phyloP scores from a whole-genome alignment of 2,329 filamentous ascomycete genomes.

The Bipolaris gigantea region DNA sequence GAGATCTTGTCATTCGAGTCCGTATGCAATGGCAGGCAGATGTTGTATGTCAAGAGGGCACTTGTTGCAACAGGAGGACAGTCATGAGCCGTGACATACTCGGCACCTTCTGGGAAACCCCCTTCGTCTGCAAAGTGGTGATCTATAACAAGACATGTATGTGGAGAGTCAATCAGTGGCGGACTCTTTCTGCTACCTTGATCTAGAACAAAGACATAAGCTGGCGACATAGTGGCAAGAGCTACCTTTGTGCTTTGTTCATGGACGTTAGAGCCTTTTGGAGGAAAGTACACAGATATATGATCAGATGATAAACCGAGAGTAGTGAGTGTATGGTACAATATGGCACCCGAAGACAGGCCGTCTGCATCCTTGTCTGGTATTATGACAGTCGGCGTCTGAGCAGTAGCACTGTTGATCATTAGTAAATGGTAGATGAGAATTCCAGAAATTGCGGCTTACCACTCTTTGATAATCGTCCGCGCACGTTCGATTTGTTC shows the following conservation, averaged over 20 bases:
- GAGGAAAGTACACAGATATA: constrained; percentile 62
- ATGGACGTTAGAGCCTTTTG: constrained; percentile 63
- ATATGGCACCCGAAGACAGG: constrained; percentile 64
- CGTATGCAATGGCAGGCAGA: constrained; percentile 61
- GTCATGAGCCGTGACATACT: constrained; percentile 64
- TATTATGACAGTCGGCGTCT: constrained; percentile 60
- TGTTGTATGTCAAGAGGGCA: constrained; percentile 64
- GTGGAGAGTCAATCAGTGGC: constrained; percentile 55
- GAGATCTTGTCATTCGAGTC: constrained; percentile 55
- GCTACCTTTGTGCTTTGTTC: constrained; percentile 55
- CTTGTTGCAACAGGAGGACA: constrained; percentile 68
- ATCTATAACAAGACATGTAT: constrained; percentile 63
- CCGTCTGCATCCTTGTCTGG: constrained; percentile 73
- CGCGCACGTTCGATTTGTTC: constrained; percentile 59
- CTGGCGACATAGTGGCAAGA: constrained; percentile 56
- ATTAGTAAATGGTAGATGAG: not conserved
- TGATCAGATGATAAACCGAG: constrained; percentile 58
- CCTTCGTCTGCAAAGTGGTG: constrained; percentile 62
- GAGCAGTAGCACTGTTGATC: constrained; percentile 51
- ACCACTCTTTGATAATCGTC: constrained; percentile 62
- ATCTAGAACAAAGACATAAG: constrained; percentile 66
- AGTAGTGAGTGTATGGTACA: constrained; percentile 61
- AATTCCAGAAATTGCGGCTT: constrained; percentile 13
- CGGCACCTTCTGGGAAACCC: constrained; percentile 59
- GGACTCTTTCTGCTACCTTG: constrained; percentile 62